Percentiles rank a stretch among this genome's conserved stretches.
Evolutionary conservation across 305 asterid genomes (phyloP).

Genomic region (Euphrasia arctica): DNA sequence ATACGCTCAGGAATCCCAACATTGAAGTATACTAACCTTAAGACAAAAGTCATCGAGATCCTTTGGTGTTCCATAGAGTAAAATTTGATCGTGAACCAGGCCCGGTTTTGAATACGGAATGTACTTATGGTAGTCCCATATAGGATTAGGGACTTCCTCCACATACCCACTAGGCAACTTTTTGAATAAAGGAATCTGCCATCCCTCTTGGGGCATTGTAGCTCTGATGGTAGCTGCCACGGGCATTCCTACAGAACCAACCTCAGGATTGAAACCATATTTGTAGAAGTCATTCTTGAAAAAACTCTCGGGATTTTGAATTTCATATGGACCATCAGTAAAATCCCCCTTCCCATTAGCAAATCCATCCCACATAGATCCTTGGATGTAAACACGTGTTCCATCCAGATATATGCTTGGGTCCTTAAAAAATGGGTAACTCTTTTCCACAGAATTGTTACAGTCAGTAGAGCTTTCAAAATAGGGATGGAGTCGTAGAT

Average conservation of each 20-base stretch:
- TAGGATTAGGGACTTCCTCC: constrained; percentile 84
- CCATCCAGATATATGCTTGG: constrained; percentile 92
- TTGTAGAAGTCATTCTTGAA: constrained; percentile 72
- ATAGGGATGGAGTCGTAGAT: constrained; percentile 72
- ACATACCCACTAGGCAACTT: constrained; percentile 58
- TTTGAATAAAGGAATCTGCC: constrained; percentile 80
- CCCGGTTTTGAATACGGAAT: constrained; percentile 90
- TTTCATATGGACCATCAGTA: constrained; percentile 92
- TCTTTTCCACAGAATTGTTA: constrained; percentile 27
- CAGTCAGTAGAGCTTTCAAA: constrained; percentile 29
- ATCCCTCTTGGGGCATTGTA: constrained; percentile 80
- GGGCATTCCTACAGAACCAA: constrained; percentile 96
- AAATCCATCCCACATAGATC: constrained; percentile 99
- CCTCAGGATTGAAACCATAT: constrained; percentile 97
- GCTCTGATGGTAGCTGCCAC: constrained; percentile 96
- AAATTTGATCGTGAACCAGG: constrained; percentile 82
- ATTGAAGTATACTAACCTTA: constrained; percentile 48
- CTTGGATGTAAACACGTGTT: constrained; percentile 72
- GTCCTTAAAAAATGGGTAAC: constrained; percentile 37
- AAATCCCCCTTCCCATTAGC: constrained; percentile 89
- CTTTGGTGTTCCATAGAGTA: constrained; percentile 67
- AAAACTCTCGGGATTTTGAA: constrained; percentile 84
- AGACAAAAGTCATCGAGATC: constrained; percentile 94
- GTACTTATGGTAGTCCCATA: constrained; percentile 87
- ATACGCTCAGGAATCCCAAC: constrained; percentile 13